Conservation (phyloP, 139 green algal genomes). For the Pseudopediastrum boryanum region DNA sequence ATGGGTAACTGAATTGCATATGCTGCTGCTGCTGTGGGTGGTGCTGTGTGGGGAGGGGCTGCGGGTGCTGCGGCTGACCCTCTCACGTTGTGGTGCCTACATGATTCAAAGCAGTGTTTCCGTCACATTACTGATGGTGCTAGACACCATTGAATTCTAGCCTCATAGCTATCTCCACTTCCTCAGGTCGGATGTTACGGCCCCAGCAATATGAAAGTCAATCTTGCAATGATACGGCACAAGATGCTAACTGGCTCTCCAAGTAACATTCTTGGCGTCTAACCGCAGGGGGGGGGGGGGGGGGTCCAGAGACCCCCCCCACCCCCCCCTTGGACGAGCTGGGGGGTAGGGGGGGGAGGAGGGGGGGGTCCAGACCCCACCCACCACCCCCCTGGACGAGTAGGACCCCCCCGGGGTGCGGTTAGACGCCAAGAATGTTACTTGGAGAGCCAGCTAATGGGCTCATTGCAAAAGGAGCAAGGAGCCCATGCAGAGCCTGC, state of each 20-base stretch:
- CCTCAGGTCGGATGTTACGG: background rate
- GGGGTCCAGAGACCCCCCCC: too few species aligned
- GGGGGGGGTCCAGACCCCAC: too few species aligned
- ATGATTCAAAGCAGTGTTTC: too few species aligned
- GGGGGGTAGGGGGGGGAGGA: too few species aligned
- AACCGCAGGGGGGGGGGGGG: too few species aligned
- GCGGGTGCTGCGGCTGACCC: constrained; percentile 37
- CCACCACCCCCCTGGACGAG: too few species aligned
- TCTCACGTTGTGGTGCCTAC: constrained; percentile 59
- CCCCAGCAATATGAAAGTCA: background rate
- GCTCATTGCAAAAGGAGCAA: background rate
- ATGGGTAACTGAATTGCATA: background rate
- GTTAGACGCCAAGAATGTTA: too few species aligned
- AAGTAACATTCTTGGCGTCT: too few species aligned
- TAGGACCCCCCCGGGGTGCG: too few species aligned
- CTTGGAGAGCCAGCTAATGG: too few species aligned
- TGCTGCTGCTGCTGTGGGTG: background rate
- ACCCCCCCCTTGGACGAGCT: too few species aligned
- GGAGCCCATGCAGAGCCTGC: background rate
- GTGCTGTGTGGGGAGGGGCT: background rate
- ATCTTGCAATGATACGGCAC: constrained; percentile 1
- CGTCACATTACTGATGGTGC: too few species aligned
- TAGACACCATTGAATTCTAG: background rate
- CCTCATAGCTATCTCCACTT: background rate
- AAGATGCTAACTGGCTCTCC: background rate